phyloP scores from a whole-genome alignment of 768 basidiomycete species.

The Naganishia onofrii region DNA sequence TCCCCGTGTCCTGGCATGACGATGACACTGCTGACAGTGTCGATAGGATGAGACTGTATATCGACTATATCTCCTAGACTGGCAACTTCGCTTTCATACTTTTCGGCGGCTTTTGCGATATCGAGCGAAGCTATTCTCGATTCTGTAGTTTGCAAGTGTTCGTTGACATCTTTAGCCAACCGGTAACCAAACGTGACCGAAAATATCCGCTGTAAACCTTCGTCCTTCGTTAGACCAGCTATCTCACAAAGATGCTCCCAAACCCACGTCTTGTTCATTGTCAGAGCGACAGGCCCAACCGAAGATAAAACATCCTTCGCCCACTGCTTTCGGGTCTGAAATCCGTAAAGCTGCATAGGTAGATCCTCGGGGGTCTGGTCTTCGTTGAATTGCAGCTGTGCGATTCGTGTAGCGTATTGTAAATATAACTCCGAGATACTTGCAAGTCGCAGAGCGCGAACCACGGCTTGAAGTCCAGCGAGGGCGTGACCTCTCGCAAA shows the following conservation, averaged over 20 bases:
- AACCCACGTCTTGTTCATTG: conserved; percentile 4
- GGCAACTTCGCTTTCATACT: background rate
- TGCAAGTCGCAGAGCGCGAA: conserved; percentile 65
- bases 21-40: conserved; percentile 20
- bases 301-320: conserved; percentile 42
- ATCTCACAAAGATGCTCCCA: conserved; percentile 16
- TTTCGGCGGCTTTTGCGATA: background rate
- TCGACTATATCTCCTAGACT: background rate
- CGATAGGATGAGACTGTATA: conserved; percentile 1
- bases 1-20: conserved; percentile 7
- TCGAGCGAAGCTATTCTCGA: background rate
- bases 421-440: conserved; percentile 67
- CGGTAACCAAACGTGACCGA: conserved; percentile 1
- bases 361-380: conserved; percentile 57
- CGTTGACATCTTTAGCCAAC: background rate
- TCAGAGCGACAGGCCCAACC: conserved; percentile 21
- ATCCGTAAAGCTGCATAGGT: conserved; percentile 74
- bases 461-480: conserved; percentile 63
- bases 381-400: conserved; percentile 56
- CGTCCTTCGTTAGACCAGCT: conserved; percentile 13
- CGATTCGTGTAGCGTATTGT: conserved; percentile 72
- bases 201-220: conserved; percentile 12
- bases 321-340: conserved; percentile 63
- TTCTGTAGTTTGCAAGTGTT: background rate
- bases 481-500: conserved; percentile 50